These are phyloP conservation scores for Phytophthora sojae DNA, from an alignment of 352 stramenopile genomes.

Conservation along the genomic window DNA sequence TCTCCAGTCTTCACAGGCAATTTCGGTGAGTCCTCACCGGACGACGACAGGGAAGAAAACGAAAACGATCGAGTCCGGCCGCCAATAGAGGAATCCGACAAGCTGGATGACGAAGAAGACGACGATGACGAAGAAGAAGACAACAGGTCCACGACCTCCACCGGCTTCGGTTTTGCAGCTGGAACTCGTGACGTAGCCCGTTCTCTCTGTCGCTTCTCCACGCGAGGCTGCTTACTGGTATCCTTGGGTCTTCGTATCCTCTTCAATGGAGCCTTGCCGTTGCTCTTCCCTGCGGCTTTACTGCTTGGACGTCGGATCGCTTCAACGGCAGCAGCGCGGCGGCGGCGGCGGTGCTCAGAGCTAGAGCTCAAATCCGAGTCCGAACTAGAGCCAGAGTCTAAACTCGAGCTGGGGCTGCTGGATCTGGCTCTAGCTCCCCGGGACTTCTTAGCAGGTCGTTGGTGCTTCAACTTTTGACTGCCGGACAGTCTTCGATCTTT, in stretches of 20 bases:
- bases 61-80: constrained; percentile 5
- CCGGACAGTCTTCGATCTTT: neutral
- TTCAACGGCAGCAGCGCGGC: neutral
- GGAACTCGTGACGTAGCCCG: neutral
- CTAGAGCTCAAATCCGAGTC: constrained; percentile 2
- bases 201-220: neutral
- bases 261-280: neutral
- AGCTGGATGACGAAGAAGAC: constrained; percentile 8
- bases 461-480: neutral
- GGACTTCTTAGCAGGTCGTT: neutral
- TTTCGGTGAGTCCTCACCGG: constrained; percentile 5
- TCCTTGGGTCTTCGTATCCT: neutral
- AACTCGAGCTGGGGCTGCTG: constrained; percentile 9
- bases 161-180: neutral
- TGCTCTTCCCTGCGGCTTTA: neutral
- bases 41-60: constrained; percentile 18
- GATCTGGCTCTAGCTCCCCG: constrained; percentile 2
- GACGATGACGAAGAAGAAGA: constrained; percentile 24
- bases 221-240: neutral
- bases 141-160: constrained; percentile 30
- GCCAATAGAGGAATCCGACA: constrained; percentile 16
- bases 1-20: constrained; percentile 2
- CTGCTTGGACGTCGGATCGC: neutral
- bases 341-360: neutral
- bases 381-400: constrained; percentile 6